Evolutionary conservation across 1,284 basidiomycete genomes (phyloP).

Genomic region (Sporisorium iseilematis-ciliati): DNA sequence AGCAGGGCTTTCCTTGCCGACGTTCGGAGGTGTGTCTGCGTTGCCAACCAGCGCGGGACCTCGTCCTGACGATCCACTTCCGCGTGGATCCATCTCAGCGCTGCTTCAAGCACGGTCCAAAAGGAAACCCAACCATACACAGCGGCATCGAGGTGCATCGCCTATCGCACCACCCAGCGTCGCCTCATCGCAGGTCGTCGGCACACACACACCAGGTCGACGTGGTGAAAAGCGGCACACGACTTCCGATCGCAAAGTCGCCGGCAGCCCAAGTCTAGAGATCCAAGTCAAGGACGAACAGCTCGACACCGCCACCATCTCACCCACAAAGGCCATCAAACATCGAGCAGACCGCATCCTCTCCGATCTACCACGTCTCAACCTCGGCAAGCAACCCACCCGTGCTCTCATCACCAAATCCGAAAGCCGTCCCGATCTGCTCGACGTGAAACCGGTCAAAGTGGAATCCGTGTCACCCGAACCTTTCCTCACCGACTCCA

Average conservation of each 20-base stretch:
- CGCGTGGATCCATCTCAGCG: slow-evolving; percentile 44
- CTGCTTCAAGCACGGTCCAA: slow-evolving; percentile 44
- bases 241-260: slow-evolving; percentile 32
- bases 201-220: slow-evolving; percentile 51
- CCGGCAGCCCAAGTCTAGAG: slow-evolving; percentile 28
- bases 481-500: slow-evolving; percentile 22
- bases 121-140: slow-evolving; percentile 25
- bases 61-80: slow-evolving; percentile 61
- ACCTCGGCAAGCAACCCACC: slow-evolving; percentile 37
- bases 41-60: slow-evolving; percentile 10
- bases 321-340: slow-evolving; percentile 26
- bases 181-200: slow-evolving; percentile 1
- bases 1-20: slow-evolving; percentile 36
- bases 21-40: slow-evolving; percentile 24
- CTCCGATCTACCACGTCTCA: slow-evolving; percentile 43
- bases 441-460: slow-evolving; percentile 34
- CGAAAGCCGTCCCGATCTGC: slow-evolving; percentile 10
- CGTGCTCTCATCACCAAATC: slow-evolving; percentile 11
- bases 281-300: slow-evolving; percentile 4
- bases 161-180: slow-evolving; percentile 8
- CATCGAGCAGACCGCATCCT: slow-evolving; percentile 41
- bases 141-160: slow-evolving; percentile 14
- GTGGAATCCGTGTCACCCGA: slow-evolving; percentile 36
- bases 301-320: neutral
- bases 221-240: slow-evolving; percentile 52